Evolutionary conservation across 2,329 filamentous ascomycete species (phyloP).

Genomic region (Esteya vermicola): DNA sequence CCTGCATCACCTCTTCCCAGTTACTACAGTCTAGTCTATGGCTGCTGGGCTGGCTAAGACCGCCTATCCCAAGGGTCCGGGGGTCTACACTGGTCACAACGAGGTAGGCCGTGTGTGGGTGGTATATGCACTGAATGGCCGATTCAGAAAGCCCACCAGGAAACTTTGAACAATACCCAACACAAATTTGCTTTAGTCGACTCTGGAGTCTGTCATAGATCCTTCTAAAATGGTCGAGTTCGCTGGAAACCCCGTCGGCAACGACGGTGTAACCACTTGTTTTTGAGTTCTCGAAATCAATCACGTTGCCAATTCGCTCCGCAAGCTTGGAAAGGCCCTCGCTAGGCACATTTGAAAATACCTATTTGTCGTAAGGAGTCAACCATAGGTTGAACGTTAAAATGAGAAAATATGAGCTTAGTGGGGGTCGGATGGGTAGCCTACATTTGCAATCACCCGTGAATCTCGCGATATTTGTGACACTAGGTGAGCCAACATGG

Average conservation of each 20-base stretch:
- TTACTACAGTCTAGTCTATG: constrained; percentile 12
- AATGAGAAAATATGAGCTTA: too few species aligned
- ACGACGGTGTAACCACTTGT: constrained; percentile 61
- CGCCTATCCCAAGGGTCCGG: background rate
- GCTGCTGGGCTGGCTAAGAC: background rate
- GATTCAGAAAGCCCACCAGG: constrained; percentile 41
- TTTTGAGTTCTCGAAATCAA: constrained; percentile 69
- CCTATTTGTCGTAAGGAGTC: too few species aligned
- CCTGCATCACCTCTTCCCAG: constrained; percentile 70
- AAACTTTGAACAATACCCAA: constrained; percentile 46
- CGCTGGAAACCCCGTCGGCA: constrained; percentile 52
- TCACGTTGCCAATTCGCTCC: constrained; percentile 29
- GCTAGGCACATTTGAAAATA: constrained; percentile 38
- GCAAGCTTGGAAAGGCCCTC: constrained; percentile 38
- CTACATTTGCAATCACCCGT: background rate
- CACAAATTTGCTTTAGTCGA: constrained; percentile 54
- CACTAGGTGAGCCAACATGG: constrained; percentile 42
- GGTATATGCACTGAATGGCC: constrained; percentile 67
- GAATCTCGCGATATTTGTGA: constrained; percentile 31
- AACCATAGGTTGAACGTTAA: too few species aligned
- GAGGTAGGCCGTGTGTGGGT: constrained; percentile 84
- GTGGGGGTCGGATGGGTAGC: background rate
- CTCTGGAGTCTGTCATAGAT: constrained; percentile 64
- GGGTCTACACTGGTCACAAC: constrained; percentile 37
- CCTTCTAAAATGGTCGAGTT: constrained; percentile 65